phyloP scores from a whole-genome alignment of 2,329 filamentous ascomycete species.

The Thelonectria rubi region DNA sequence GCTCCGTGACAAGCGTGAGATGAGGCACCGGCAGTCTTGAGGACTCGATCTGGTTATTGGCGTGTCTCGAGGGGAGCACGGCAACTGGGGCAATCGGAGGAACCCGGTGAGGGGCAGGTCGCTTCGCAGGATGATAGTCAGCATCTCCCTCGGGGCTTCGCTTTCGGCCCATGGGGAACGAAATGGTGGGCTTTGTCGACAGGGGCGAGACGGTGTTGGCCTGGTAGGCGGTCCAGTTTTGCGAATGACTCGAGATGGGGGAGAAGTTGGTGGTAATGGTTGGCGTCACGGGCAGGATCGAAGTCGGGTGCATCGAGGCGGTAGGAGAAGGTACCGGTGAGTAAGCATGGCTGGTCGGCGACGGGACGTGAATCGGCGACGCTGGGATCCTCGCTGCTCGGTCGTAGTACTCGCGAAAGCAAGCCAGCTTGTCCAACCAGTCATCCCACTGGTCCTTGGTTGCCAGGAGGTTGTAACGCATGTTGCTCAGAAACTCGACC shows the following conservation, averaged over 20 bases:
- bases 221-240: slow-evolving; percentile 52
- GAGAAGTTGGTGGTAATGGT: slow-evolving; percentile 50
- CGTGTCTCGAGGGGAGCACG: slow-evolving; percentile 34
- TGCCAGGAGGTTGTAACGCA: slow-evolving; percentile 91
- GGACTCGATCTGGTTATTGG: slow-evolving; percentile 33
- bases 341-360: slow-evolving; percentile 51
- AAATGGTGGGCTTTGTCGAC: slow-evolving; percentile 56
- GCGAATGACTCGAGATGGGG: slow-evolving; percentile 49
- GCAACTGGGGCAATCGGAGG: slow-evolving; percentile 29
- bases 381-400: slow-evolving; percentile 63
- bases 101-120: slow-evolving; percentile 46
- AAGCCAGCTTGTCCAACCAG: slow-evolving; percentile 85
- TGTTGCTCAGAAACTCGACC: slow-evolving; percentile 99
- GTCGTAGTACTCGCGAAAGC: slow-evolving; percentile 86
- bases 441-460: slow-evolving; percentile 86
- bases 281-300: slow-evolving; percentile 48
- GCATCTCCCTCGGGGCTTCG: slow-evolving; percentile 60
- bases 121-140: slow-evolving; percentile 65
- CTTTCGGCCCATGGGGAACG: slow-evolving; percentile 56
- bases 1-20: slow-evolving; percentile 69
- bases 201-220: slow-evolving; percentile 58
- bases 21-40: slow-evolving; percentile 74
- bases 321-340: slow-evolving; percentile 64
- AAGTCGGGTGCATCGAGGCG: slow-evolving; percentile 41
- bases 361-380: slow-evolving; percentile 54